Percentiles rank a stretch among this genome's conserved stretches.
phyloP scores from a whole-genome alignment of 257 asterid genomes.

The Gentiana macrophylla region DNA sequence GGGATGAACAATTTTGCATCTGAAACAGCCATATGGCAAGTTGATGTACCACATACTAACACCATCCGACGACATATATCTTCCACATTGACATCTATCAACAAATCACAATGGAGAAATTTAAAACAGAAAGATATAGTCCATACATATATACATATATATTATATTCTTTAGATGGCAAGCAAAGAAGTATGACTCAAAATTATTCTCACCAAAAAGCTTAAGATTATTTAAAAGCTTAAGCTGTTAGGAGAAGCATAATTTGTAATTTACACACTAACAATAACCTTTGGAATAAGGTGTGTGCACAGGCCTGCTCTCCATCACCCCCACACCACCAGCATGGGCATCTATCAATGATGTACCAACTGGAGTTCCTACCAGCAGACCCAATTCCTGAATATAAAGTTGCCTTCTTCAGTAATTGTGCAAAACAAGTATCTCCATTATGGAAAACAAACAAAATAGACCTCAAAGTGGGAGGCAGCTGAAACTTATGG shows the following conservation, averaged over 20 bases:
- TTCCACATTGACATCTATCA: constrained; percentile 57
- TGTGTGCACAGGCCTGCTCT: constrained; percentile 47
- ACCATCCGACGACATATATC: constrained; percentile 82
- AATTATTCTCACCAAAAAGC: too few relatives aligned
- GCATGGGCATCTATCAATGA: constrained; percentile 99
- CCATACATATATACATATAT: neutral
- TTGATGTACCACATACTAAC: constrained; percentile 96
- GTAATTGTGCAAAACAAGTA: constrained; percentile 2
- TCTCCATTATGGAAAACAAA: constrained; percentile 9
- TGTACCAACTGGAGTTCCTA: constrained; percentile 90
- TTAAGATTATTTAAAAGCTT: too few relatives aligned
- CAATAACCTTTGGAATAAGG: constrained; percentile 40
- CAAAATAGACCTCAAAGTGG: constrained; percentile 11
- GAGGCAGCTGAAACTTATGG: constrained; percentile 12
- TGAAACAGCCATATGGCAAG: constrained; percentile 94
- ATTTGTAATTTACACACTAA: neutral
- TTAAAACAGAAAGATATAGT: neutral
- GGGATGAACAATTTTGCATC: constrained; percentile 76
- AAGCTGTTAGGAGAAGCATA: too few relatives aligned
- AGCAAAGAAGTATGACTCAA: neutral
- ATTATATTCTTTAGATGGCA: constrained; percentile 3
- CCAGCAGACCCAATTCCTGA: constrained; percentile 82
- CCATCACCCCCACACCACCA: constrained; percentile 98
- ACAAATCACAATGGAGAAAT: constrained; percentile 6
- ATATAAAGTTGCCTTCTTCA: constrained; percentile 16